Percentiles rank a stretch among this genome's conserved stretches.
These are phyloP conservation scores for Gastrodia elata DNA, from an alignment of 106 monocot genomes.

Conservation along the genomic window DNA sequence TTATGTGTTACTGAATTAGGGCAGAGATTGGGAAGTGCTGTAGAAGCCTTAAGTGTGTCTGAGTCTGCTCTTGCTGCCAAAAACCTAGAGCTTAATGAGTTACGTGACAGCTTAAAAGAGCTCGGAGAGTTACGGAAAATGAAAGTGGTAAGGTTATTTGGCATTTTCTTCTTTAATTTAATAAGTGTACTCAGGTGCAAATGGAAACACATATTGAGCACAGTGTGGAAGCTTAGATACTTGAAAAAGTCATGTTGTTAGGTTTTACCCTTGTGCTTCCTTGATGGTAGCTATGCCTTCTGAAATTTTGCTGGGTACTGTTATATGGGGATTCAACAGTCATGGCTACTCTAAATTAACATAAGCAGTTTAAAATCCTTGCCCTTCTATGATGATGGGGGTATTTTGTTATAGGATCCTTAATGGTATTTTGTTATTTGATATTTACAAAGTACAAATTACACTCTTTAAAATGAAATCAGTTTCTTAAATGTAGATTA, in stretches of 20 bases:
- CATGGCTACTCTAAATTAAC: too few species aligned
- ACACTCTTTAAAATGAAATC: too few species aligned
- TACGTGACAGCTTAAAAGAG: constrained; percentile 69
- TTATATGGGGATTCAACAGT: too few species aligned
- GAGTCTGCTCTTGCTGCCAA: constrained; percentile 51
- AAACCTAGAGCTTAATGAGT: constrained; percentile 49
- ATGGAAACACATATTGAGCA: neutral
- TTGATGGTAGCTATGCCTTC: neutral
- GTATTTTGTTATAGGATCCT: too few species aligned
- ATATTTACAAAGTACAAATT: too few species aligned
- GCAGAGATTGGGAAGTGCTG: constrained; percentile 36
- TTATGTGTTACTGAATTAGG: constrained; percentile 48
- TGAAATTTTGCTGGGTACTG: too few species aligned
- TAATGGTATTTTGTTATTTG: too few species aligned
- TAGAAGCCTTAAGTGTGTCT: constrained; percentile 32
- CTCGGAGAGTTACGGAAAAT: constrained; percentile 83
- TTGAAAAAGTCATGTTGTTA: neutral
- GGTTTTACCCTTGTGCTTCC: neutral
- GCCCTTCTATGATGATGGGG: too few species aligned
- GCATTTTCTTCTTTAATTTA: neutral
- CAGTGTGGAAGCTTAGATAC: neutral
- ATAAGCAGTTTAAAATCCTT: too few species aligned
- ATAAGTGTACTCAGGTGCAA: neutral
- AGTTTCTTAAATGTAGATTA: too few species aligned
- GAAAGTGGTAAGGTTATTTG: constrained; percentile 55